Conservation (phyloP, 1,139 yeast genomes). For the Hemisphaericaspora subhashii region DNA sequence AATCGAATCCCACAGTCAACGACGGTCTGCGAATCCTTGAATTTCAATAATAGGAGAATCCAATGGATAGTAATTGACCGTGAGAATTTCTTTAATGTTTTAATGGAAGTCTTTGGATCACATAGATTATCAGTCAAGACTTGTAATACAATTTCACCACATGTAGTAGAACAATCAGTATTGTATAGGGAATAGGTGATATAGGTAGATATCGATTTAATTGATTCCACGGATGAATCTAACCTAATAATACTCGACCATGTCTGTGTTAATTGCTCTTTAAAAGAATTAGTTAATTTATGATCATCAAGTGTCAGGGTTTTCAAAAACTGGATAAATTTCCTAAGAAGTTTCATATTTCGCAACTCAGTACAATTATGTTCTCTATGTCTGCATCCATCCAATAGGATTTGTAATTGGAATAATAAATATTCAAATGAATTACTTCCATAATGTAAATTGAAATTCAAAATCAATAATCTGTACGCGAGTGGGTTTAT, state of each 20-base stretch:
- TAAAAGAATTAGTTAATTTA: conserved; percentile 14
- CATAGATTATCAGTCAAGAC: conserved; percentile 33
- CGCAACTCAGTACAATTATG: conserved; percentile 53
- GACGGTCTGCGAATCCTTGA: conserved; percentile 33
- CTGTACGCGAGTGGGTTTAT: conserved; percentile 31
- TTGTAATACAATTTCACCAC: conserved; percentile 31
- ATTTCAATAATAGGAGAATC: conserved; percentile 56
- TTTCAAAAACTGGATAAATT: conserved; percentile 53
- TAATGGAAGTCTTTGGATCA: conserved; percentile 32
- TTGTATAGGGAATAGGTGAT: conserved; percentile 38
- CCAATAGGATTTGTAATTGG: conserved; percentile 56
- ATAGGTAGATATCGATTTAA: conserved; percentile 34
- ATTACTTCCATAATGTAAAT: conserved; percentile 36
- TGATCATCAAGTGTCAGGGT: conserved; percentile 20
- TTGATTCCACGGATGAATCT: conserved; percentile 42
- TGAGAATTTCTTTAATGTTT: conserved; percentile 47
- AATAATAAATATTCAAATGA: conserved; percentile 51
- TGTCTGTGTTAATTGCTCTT: conserved; percentile 21
- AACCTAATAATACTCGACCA: conserved; percentile 24
- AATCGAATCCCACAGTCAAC: conserved; percentile 50
- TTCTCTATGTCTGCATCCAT: conserved; percentile 47
- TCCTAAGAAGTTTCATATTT: conserved; percentile 53
- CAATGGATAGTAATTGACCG: conserved; percentile 65
- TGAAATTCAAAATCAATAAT: conserved; percentile 34
- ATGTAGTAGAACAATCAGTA: conserved; percentile 26